Base-by-base conservation (phyloP, 2,329 filamentous ascomycete genomes). In the Penicillium digitatum region DNA sequence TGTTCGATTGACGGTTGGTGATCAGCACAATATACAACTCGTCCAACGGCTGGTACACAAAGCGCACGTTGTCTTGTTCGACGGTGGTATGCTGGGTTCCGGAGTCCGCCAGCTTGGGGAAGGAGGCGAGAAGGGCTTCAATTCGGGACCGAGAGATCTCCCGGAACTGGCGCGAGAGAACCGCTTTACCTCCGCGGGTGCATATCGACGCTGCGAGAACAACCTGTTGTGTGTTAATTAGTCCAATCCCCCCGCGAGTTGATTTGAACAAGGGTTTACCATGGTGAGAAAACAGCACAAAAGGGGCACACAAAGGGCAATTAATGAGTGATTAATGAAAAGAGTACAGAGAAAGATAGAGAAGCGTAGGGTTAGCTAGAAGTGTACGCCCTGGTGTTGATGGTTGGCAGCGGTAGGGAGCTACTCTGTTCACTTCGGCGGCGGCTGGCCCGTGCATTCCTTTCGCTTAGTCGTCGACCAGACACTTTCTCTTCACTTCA, bases 11-110 rank as follows among this genome's bases (percentile, higher is more conserved):
- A 68, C 91, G 89, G 81, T 99, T 99, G 75, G 95, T 99, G 77
- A 99, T 97, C 70, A 99, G 86, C 63, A 99, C 93, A 85, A 99
- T 97, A 83, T 99, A 99, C 62, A 99, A 87, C 80, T 99, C 95
- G 78, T 99, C 95, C 62, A 99, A 83, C 57, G 94, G 95, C 75
- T 99, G 94, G 81, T 99, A 99, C 56, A 99, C 94, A 73, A 96
- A 99, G 79, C 94, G 93, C 70, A 99, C 94, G 79, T 96, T 97
- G 80, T 99, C 95, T 78, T 97, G 92, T 78, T 99, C 94, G 68
- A 97, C 92, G 6, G 90, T 99, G 27, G 94, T 99, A 76, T 99
- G 94, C 77, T 99, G 94, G 49, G 91, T 96, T 58, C 92, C 89
- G 60, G 89, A 91, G 75, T 96, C 92, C 69, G 94, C 92, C 55